Evolutionary conservation across 2,329 filamentous ascomycete species (phyloP), one percentile per base, ranked within the genome.

Genomic region (Xylariaceae sp.): DNA sequence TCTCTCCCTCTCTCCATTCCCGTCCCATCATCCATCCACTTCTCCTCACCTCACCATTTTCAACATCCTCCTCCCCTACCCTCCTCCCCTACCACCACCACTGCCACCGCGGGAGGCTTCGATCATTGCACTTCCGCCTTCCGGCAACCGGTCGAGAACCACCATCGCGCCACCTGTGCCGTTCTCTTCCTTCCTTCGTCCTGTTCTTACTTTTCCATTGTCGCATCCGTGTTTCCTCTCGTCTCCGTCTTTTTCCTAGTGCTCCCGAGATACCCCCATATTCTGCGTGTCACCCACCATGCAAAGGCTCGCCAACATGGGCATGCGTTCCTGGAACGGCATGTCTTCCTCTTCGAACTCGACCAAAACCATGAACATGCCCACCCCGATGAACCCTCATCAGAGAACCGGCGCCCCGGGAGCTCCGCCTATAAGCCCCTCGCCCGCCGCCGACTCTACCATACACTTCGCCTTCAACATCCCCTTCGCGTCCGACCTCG

Each of bases 401-500:
- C 66, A 70, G 49, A 77, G 80, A 58, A 65, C 69, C 42, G 59
- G 65, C 43, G 56, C 67, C 36, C 61, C 70, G 33, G 63, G 64
- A 45, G 64, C 67, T 39, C 64, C 74, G 37, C 68, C 76, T 44
- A 66, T 77, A 55, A 70, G 79, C 50, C 79, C 83, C 46, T 77
- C 82, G 38, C 79, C 82, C 45, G 70, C 80, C 43, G 73, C 81
- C 55, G 83, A 90, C 57, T 71, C 80, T 33, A 79, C 78, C 46
- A 85, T 96, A 61, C 87, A 93, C 61, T 82, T 94, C 59, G 90
- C 87, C 45, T 96, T 98, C 78, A 96, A 95, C 58, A 83, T 98
- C 31, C 92, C 92, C 40, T 95, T 96, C 64, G 81, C 88, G 49
- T 94, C 86, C 44, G 90, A 90, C 52, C 78, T 98, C 41, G 77